Percentiles rank a stretch among this genome's conserved stretches.
Conservation (phyloP, 78 protist species). For the Chrysochromulina parva region DNA sequence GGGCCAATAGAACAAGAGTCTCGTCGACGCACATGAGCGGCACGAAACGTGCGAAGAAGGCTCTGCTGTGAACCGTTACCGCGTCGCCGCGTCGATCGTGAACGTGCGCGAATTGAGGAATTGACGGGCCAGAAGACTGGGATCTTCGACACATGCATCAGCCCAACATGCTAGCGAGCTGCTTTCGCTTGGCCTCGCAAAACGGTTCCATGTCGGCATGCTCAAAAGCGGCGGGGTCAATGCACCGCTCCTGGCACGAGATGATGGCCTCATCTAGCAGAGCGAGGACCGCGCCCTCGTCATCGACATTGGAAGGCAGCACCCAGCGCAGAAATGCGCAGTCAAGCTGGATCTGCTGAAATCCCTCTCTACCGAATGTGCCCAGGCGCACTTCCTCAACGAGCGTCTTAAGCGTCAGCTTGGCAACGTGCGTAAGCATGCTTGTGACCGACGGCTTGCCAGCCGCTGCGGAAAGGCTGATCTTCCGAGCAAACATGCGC, state of each 20-base stretch:
- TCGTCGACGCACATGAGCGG: too few species aligned
- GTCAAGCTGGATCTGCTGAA: constrained; percentile 12
- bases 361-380: background rate
- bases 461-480: background rate
- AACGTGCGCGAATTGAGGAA: too few species aligned
- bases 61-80: too few species aligned
- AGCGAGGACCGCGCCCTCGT: background rate
- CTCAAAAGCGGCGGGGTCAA: background rate
- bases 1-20: too few species aligned
- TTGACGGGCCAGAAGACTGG: too few species aligned
- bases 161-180: background rate
- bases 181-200: background rate
- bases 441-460: background rate
- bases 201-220: background rate
- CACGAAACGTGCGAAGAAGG: too few species aligned
- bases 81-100: too few species aligned
- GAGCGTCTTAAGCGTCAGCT: constrained; percentile 14
- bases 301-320: background rate
- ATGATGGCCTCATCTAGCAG: background rate
- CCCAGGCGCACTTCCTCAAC: background rate
- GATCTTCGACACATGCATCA: too few species aligned
- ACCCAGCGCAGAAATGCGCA: background rate
- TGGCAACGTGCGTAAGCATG: background rate
- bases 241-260: constrained; percentile 19
- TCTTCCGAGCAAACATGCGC: background rate